Conservation (phyloP, 805 yeast genomes). For the Starmerella stellata region DNA sequence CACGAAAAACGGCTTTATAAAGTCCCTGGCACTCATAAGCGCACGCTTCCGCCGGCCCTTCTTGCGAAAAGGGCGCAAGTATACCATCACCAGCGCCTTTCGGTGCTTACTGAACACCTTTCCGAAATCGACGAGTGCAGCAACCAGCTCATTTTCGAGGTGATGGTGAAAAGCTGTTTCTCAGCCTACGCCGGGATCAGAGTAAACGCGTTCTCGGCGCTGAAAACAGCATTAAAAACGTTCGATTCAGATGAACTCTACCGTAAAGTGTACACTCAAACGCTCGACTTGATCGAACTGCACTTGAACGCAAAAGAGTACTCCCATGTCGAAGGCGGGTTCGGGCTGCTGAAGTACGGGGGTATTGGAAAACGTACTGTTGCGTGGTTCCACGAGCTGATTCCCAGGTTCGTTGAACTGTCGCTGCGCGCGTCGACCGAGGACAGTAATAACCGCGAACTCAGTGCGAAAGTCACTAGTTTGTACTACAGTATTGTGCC, state of each 20-base stretch:
- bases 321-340: conserved; percentile 44
- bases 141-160: conserved; percentile 37
- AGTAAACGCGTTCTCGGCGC: conserved; percentile 45
- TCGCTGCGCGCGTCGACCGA: neutral
- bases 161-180: conserved; percentile 38
- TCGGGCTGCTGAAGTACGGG: conserved; percentile 38
- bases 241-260: conserved; percentile 31
- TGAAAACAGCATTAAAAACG: conserved; percentile 45
- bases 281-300: conserved; percentile 33
- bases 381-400: neutral
- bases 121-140: conserved; percentile 31
- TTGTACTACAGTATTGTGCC: conserved; percentile 2
- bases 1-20: conserved; percentile 42
- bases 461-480: conserved; percentile 5
- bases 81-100: conserved; percentile 57
- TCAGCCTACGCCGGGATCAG: conserved; percentile 59
- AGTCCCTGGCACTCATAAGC: conserved; percentile 37
- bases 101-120: conserved; percentile 46
- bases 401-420: neutral
- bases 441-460: conserved; percentile 3
- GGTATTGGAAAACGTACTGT: conserved; percentile 26
- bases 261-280: conserved; percentile 31
- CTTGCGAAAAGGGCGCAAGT: conserved; percentile 57
- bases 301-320: conserved; percentile 35
- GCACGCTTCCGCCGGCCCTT: conserved; percentile 60